A percentile compares a stretch with the other conserved stretches of the same genome.
These are phyloP conservation scores for Penicillium verrucosum DNA, from an alignment of 2,329 filamentous ascomycete species.

Conservation along the genomic window DNA sequence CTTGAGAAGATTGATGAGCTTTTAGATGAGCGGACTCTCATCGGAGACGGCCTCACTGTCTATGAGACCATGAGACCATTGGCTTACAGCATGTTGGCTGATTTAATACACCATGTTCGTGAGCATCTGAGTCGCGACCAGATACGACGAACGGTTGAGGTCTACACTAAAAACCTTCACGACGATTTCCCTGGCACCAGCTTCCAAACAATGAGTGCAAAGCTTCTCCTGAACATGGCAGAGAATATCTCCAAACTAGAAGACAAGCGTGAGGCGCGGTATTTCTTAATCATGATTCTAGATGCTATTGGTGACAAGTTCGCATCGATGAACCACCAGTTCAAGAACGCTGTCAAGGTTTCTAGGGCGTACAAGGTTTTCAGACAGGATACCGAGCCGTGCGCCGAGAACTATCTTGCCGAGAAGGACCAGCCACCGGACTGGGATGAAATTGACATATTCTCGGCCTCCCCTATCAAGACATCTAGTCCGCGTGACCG, in stretches of 20 bases:
- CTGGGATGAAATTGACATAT: conserved; percentile 98
- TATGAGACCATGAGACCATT: conserved; percentile 95
- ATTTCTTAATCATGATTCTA: conserved; percentile 94
- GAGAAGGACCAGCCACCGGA: conserved; percentile 78
- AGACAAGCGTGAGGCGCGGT: conserved; percentile 89
- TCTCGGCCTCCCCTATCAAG: conserved; percentile 93
- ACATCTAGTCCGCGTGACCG: conserved; percentile 87
- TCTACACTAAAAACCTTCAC: conserved; percentile 94
- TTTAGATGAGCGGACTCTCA: conserved; percentile 87
- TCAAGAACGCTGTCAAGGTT: conserved; percentile 89
- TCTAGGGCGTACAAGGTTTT: conserved; percentile 81
- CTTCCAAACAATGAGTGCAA: conserved; percentile 99
- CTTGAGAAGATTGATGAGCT: conserved; percentile 91
- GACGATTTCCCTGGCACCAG: conserved; percentile 96
- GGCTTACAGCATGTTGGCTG: conserved; percentile 97
- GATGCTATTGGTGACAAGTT: conserved; percentile 99
- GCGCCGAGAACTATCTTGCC: conserved; percentile 75
- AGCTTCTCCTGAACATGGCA: conserved; percentile 93
- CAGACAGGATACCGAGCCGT: conserved; percentile 63
- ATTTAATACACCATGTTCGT: conserved; percentile 94
- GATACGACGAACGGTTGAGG: conserved; percentile 91
- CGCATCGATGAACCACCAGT: conserved; percentile 95
- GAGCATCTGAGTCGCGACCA: conserved; percentile 85
- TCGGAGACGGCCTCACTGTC: conserved; percentile 92
- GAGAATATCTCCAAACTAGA: conserved; percentile 94